Base-by-base conservation (phyloP, 148 eudicot species). In the Nepenthes mirabilis region DNA sequence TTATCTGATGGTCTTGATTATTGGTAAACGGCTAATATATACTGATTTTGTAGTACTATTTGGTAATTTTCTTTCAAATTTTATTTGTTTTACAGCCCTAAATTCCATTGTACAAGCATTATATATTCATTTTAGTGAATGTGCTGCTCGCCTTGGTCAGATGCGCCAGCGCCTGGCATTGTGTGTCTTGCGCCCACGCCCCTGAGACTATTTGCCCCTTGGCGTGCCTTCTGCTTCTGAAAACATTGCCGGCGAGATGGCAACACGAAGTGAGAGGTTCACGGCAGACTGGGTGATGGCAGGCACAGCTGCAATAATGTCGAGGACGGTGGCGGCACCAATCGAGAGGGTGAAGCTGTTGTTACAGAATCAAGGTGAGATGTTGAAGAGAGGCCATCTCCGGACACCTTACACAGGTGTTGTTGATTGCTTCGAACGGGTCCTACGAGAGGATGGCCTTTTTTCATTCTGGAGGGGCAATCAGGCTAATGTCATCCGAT, bases 381-480 rank as follows among this genome's bases (percentile, higher is more conserved):
- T 93, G 64, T 36, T 85, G 36, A 93, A 86, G 64, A 72, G 85
- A 58, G 89, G 97, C 11, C 81, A 76, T 43, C 82, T 89, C 47
- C 72, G 66, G 45, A 74, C 72, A 36, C 97, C 95, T 40, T 94
- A 94, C 56, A 50, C 11, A 43, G 91, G 97, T 36, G 56, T 89
- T 37, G 71, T 82, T 52, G 70, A 89, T 74, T 80, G 95, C 68
- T 94, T 82, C 63, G 65, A 66, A 58, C 80, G 97, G 84, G 77
- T 94, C 9, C 64, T 79, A 37, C 70, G 70, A 23, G 95, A 89
- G 58, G 99, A 94, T 61, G 97, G 99, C 6, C 1, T 76, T 7
- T 56, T 82, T 14, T 75, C 99, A 55, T 84, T 83, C 59, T 94
- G 99, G 99, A 79, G 99, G 65, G 99, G 99, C 61, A 84, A 89